phyloP scores from a whole-genome alignment of 2,329 filamentous ascomycete genomes.

The Fusarium xylarioides region DNA sequence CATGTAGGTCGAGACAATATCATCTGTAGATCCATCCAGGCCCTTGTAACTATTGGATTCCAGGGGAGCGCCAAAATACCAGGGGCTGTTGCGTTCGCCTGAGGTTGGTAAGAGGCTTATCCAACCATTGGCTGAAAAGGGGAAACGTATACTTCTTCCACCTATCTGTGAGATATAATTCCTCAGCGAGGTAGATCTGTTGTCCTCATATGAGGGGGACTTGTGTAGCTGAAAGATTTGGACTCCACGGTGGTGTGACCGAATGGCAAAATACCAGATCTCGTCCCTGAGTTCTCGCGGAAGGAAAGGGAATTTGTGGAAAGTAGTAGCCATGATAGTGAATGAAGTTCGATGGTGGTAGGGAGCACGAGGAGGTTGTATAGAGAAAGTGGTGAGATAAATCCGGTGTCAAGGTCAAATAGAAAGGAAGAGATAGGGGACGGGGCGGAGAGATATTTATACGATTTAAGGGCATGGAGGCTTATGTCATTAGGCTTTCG shows the following conservation, averaged over 20 bases:
- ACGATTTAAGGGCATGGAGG: neutral
- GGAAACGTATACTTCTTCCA: rapidly evolving
- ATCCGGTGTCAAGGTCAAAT: neutral
- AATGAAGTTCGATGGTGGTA: neutral
- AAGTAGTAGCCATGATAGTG: neutral
- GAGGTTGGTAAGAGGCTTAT: neutral
- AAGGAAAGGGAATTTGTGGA: neutral
- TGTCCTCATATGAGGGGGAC: no score
- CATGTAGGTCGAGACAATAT: neutral
- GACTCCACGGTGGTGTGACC: neutral
- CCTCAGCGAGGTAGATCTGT: neutral
- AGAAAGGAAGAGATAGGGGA: neutral
- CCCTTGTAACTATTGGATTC: no score
- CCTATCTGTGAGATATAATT: neutral
- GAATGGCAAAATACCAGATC: neutral
- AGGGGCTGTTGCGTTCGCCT: neutral
- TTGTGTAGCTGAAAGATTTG: neutral
- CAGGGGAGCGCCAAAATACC: neutral
- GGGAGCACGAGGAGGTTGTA: neutral
- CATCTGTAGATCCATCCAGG: no score
- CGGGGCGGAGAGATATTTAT: neutral
- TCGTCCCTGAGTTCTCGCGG: neutral
- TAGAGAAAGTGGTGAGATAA: neutral
- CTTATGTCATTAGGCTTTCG: neutral
- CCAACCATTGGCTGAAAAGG: no score